Base-by-base conservation (phyloP, 1,284 basidiomycete genomes). In the Heterobasidion annosum region DNA sequence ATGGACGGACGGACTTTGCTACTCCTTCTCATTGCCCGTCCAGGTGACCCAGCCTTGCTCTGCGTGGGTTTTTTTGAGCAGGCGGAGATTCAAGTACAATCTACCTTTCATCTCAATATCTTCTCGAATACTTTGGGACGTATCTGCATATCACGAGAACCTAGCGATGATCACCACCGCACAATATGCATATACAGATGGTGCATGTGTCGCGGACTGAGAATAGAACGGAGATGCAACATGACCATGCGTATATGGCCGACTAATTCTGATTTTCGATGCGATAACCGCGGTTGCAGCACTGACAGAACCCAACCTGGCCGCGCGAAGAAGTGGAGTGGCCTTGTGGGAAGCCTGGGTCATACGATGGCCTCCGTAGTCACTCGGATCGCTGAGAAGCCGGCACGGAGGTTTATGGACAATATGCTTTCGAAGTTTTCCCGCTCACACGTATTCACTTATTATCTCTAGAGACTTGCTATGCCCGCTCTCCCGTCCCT, bases 281-380 rank as follows among this genome's bases (percentile, higher is more conserved):
- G 48, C 34, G 33, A 19, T 37, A 34, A 45, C 34, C 32, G 43
- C 52, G 32, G 19, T 35, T 8, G 25, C 33, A 15, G 32, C 25
- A 57, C 44, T 48, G 34, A 47, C 43, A 19, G 34, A 19, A 10
- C 16, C 46, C 18, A 48, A 25, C 45, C n/a, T 18, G 37, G 10
- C 15, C 12, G n/a, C 8, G 34, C 12, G 37, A 46, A 33, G 56
- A 52, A 54, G 43, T 33, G 15, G 15, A 5, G 16, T 35, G 19
- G 35, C 32, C 57, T 16, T 58, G 57, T 50, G 57, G 50, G 50
- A 57, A 54, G 18, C 18, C 18, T 18, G 25, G 45, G 35, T 44
- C 56, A 51, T 47, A 12, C 50, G 49, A 47, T 34, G 48, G 8
- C 15, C 34, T n/a, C 48, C n/a, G 13, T 34, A 13, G 33, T 13